Evolutionary conservation across 208 protist genomes (phyloP).

Genomic region (Crithidia thermophila): DNA sequence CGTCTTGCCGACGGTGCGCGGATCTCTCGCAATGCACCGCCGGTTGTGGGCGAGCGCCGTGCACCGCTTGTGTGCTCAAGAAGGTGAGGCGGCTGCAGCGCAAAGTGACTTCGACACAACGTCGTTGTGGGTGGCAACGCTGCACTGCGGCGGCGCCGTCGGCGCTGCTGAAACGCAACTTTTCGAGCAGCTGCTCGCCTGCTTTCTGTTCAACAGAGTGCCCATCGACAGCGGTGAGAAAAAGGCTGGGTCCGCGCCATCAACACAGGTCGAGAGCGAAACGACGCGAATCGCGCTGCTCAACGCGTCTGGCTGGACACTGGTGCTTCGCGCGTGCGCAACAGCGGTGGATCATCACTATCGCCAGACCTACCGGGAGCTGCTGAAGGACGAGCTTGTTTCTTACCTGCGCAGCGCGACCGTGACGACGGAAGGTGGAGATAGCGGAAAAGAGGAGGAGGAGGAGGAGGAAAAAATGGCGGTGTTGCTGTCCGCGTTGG

Average conservation of each 20-base stretch:
- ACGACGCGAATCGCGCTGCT: not conserved
- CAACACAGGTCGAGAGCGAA: not conserved
- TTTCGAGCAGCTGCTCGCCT: slow-evolving; percentile 63
- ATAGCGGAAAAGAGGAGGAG: no score
- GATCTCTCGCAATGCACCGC: slow-evolving; percentile 11
- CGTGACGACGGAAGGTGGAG: no score
- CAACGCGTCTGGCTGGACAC: slow-evolving; percentile 39
- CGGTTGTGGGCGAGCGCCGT: slow-evolving; percentile 13
- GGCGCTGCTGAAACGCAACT: slow-evolving; percentile 62
- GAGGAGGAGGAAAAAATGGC: no score
- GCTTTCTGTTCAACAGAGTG: slow-evolving; percentile 30
- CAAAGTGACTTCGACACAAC: not conserved
- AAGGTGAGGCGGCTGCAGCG: slow-evolving; percentile 5
- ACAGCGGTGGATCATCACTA: slow-evolving; percentile 25
- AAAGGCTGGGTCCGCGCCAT: not conserved
- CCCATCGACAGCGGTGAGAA: not conserved
- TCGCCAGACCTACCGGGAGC: slow-evolving; percentile 5
- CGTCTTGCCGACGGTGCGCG: not conserved
- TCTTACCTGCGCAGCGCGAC: no score
- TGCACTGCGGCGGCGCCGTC: slow-evolving; percentile 53
- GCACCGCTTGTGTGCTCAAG: slow-evolving; percentile 10
- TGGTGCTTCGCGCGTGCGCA: slow-evolving; percentile 48
- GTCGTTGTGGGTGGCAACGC: slow-evolving; percentile 42
- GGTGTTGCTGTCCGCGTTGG: not conserved
- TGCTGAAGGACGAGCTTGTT: slow-evolving; percentile 14